A percentile compares a stretch with the other conserved stretches of the same genome.
These are phyloP conservation scores for Globisporangium irregulare DNA, from an alignment of 352 stramenopile genomes.

Conservation along the genomic window DNA sequence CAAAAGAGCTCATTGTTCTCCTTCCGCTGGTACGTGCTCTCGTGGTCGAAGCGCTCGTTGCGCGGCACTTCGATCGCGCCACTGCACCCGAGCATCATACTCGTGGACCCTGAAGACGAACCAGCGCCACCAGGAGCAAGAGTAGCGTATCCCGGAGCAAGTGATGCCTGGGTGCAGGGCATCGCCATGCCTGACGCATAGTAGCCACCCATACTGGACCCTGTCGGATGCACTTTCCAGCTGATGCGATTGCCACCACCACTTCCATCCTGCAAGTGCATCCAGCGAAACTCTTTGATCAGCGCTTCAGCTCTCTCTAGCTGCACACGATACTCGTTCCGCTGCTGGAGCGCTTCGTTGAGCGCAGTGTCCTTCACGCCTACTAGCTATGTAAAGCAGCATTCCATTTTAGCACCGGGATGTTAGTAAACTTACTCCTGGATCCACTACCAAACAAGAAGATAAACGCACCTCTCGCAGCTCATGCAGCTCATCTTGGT, in stretches of 20 bases:
- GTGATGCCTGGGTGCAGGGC: constrained; percentile 23
- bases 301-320: constrained; percentile 42
- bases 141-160: constrained; percentile 11
- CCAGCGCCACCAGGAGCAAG: not conserved
- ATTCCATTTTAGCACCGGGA: not conserved
- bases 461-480: constrained; percentile 26
- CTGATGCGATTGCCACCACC: constrained; percentile 14
- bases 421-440: not conserved
- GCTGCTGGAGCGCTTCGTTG: constrained; percentile 51
- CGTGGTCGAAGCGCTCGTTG: constrained; percentile 47
- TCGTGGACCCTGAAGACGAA: not conserved
- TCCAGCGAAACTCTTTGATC: constrained; percentile 35
- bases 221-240: constrained; percentile 15
- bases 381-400: constrained; percentile 26
- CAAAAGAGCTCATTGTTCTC: constrained; percentile 47
- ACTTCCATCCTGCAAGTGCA: constrained; percentile 21
- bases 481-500: constrained; percentile 29
- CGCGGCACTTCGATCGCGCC: constrained; percentile 33
- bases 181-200: constrained; percentile 12
- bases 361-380: constrained; percentile 55
- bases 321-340: constrained; percentile 47
- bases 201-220: constrained; percentile 16
- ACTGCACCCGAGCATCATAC: constrained; percentile 22
- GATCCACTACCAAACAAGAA: not conserved
- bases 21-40: constrained; percentile 42